Evolutionary conservation across 306 rosid genomes (phyloP).

Genomic region (Cucurbita maxima): DNA sequence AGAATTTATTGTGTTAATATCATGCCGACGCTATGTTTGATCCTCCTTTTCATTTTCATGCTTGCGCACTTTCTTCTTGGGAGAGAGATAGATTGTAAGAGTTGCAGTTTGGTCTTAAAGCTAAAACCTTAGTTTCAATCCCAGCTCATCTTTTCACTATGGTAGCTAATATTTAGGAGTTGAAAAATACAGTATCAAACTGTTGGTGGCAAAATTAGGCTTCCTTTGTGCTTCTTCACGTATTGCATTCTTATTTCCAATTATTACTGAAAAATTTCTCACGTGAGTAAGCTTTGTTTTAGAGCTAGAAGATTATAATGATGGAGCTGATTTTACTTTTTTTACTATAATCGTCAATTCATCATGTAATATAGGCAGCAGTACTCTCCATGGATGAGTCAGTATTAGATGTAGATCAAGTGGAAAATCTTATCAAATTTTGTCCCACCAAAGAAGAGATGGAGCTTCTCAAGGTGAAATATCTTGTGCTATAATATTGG

Average conservation of each 20-base stretch:
- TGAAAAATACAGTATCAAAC: neutral
- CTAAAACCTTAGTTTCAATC: neutral
- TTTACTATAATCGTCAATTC: conserved; percentile 12
- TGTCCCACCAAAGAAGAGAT: conserved; percentile 98
- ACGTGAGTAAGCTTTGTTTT: neutral
- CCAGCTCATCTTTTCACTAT: neutral
- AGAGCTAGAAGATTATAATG: neutral
- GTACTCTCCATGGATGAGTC: conserved; percentile 86
- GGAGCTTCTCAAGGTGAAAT: conserved; percentile 84
- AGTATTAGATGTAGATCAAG: conserved; percentile 86
- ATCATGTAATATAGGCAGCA: conserved; percentile 56
- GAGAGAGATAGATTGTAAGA: neutral
- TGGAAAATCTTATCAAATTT: conserved; percentile 85
- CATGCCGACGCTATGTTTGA: neutral
- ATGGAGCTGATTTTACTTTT: neutral
- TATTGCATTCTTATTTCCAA: neutral
- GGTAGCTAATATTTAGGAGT: neutral
- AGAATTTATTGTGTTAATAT: neutral
- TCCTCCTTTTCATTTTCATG: neutral
- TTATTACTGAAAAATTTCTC: neutral
- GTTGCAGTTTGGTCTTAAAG: neutral
- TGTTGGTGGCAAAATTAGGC: neutral
- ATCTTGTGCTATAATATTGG: neutral
- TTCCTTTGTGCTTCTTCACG: neutral
- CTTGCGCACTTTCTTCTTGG: neutral